phyloP scores from a whole-genome alignment of 768 basidiomycete genomes.

The Rhizopogon vesiculosus region DNA sequence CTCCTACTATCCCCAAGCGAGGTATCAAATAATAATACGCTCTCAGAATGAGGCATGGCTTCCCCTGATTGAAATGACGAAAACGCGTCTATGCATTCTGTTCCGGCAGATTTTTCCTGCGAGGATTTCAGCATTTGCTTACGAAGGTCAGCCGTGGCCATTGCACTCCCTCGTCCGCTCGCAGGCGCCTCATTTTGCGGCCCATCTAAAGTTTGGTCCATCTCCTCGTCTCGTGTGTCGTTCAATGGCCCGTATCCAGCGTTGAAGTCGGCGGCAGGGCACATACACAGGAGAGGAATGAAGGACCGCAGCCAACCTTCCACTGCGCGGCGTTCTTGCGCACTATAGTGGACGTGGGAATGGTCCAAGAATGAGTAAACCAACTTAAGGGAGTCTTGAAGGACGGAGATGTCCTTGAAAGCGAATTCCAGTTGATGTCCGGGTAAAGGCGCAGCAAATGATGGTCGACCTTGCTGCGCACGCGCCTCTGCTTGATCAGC shows the following conservation, averaged over 20 bases:
- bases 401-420: slow-evolving; percentile 71
- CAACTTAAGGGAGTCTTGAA: slow-evolving; percentile 88
- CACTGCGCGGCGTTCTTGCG: slow-evolving; percentile 73
- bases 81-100: slow-evolving; percentile 27
- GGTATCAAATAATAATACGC: slow-evolving; percentile 1
- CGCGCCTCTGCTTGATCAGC: slow-evolving; percentile 46
- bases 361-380: slow-evolving; percentile 90
- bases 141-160: slow-evolving; percentile 65
- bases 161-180: slow-evolving; percentile 41
- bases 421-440: slow-evolving; percentile 75
- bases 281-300: slow-evolving; percentile 77
- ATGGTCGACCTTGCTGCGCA: slow-evolving; percentile 22
- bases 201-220: slow-evolving; percentile 17
- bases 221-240: slow-evolving; percentile 34
- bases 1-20: neutral
- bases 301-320: slow-evolving; percentile 85
- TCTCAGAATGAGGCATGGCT: slow-evolving; percentile 6
- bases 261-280: slow-evolving; percentile 62
- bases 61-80: slow-evolving; percentile 14
- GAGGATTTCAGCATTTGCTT: slow-evolving; percentile 77
- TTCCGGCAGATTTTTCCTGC: slow-evolving; percentile 46
- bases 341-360: slow-evolving; percentile 68
- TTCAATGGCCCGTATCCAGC: slow-evolving; percentile 56
- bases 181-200: slow-evolving; percentile 30
- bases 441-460: slow-evolving; percentile 42